Base-by-base conservation (phyloP, 108 stramenopile species). In the Cyclotella atomus region DNA sequence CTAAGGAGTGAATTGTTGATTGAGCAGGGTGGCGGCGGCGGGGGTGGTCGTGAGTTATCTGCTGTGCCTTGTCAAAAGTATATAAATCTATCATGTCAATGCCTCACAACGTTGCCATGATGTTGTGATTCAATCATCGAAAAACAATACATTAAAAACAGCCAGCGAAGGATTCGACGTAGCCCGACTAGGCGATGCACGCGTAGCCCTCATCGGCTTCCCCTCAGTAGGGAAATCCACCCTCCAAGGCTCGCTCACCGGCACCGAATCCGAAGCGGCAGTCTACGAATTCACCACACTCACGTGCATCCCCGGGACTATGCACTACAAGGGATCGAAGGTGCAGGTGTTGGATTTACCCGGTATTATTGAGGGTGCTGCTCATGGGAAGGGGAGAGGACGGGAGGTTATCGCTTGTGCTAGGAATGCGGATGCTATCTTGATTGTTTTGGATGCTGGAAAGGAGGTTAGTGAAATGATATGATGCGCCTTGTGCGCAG, bases 311-410 rank as follows among this genome's bases (percentile, higher is more conserved):
- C 99, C 99, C 28, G 99, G 98, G 8, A 97, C 94, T 24, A 75
- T 97, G 76, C 76, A 89, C 15, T 89, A 95, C 84, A 94, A 91
- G 65, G 93, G 97, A 66, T 90, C 92, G 28, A 95, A 91, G 70
- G 93, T 99, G 16, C 99, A 99, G 83, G 94, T 99, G 28, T 83
- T 99, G 50, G 99, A 99, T 86, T 79, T 99, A 38, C 99, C 99
- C 9, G 99, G 99, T 62, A 99, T 99, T 76, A 99, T 99, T 74
- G 99, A 99, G 72, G 99, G 99, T 27, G 99, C 99, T 4, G 98
- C 99, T 0, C 92, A 96, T 72, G 99, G 99, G 3, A 97, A 95
- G 45, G 99, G 99, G 8, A 85, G 99, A 25, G 99, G 99, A 33
- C 83, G 91, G 24, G 97, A 99, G 84, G 99, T 99, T 12, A 99